A percentile compares a stretch with the other conserved stretches of the same genome.
phyloP scores from a whole-genome alignment of 371 early-diverging fungal species.

The Mucor irregularis region DNA sequence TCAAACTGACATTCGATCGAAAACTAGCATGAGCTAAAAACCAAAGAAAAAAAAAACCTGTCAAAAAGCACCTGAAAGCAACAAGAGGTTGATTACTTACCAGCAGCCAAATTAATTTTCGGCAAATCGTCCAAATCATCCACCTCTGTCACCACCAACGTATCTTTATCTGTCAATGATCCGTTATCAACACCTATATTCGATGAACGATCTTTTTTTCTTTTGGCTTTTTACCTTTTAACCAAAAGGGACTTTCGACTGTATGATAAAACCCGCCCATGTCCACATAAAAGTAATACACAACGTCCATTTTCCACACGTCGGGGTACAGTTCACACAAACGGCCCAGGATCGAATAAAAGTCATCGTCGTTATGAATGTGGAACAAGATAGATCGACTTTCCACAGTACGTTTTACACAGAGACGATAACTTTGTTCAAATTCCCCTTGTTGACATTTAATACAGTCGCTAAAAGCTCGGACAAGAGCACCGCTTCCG shows the following conservation, averaged over 20 bases:
- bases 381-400: constrained; percentile 20
- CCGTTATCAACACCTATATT: background rate
- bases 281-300: constrained; percentile 44
- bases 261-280: constrained; percentile 39
- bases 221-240: constrained; percentile 33
- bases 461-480: constrained; percentile 5
- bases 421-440: constrained; percentile 5
- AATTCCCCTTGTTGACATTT: constrained; percentile 12
- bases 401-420: constrained; percentile 9
- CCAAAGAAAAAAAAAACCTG: background rate
- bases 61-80: too few species aligned
- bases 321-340: constrained; percentile 26
- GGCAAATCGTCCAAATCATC: constrained; percentile 31
- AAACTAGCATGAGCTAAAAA: constrained; percentile 36
- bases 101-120: constrained; percentile 35
- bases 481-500: too few species aligned
- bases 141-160: constrained; percentile 28
- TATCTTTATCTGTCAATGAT: constrained; percentile 34
- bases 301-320: constrained; percentile 21
- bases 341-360: constrained; percentile 24
- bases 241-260: constrained; percentile 35
- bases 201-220: background rate
- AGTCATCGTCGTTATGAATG: constrained; percentile 26
- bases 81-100: too few species aligned
- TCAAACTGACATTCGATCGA: constrained; percentile 24